A percentile compares a stretch with the other conserved stretches of the same genome.
phyloP scores from a whole-genome alignment of 345 rosid species.

The Hibiscus mutabilis region DNA sequence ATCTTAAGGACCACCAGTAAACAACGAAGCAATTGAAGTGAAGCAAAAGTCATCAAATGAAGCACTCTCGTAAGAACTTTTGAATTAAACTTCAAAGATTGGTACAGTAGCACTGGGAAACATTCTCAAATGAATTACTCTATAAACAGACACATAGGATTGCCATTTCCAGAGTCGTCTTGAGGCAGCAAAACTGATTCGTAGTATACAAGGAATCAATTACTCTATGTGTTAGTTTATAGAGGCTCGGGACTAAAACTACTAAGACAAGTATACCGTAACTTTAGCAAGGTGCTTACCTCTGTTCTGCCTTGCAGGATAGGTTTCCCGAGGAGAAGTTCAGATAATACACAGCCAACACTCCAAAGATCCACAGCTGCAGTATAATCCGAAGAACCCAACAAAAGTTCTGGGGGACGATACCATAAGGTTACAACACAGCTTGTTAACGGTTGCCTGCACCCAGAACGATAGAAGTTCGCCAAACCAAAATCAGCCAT shows the following conservation, averaged over 20 bases:
- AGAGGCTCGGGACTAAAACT: too few relatives aligned
- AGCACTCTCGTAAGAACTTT: neutral
- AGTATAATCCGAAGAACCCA: constrained; percentile 87
- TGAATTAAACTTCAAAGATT: neutral
- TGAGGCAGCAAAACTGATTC: neutral
- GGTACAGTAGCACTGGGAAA: neutral
- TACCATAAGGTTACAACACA: constrained; percentile 98
- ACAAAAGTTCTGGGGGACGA: constrained; percentile 94
- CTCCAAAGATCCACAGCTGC: constrained; percentile 95
- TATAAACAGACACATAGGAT: neutral
- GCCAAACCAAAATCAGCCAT: constrained; percentile 97
- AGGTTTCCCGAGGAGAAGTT: constrained; percentile 77
- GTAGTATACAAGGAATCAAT: neutral
- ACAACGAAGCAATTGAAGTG: neutral
- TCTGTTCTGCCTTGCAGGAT: constrained; percentile 95
- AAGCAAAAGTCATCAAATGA: neutral
- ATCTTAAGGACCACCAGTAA: neutral
- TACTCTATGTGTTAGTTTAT: too few relatives aligned
- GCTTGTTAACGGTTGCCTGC: constrained; percentile 85
- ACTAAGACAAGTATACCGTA: neutral
- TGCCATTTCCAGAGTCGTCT: neutral
- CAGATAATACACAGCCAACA: constrained; percentile 97
- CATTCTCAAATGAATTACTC: neutral
- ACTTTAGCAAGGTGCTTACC: constrained; percentile 35
- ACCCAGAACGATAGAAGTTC: constrained; percentile 49